Evolutionary conservation across 441 rosid genomes (phyloP), one percentile per base, ranked within the genome.

Genomic region (Biscutella laevigata): DNA sequence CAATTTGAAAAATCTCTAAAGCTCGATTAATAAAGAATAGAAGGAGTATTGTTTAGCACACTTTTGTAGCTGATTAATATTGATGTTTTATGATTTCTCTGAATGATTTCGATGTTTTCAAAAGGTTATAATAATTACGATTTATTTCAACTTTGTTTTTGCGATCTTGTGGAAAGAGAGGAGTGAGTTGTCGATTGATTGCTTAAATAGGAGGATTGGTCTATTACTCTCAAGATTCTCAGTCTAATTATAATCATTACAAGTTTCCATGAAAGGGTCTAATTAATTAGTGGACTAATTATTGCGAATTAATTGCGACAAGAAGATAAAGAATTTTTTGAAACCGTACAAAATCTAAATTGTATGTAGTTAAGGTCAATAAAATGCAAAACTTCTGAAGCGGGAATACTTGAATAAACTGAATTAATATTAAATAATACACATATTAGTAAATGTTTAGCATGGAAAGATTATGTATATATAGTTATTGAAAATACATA

Each of bases 211-310:
- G 2, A 52, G 4, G 11, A 17, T n/a, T 27, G 10, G 25, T 45
- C 22, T 10, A 13, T 42, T 29, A 16, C 11, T 48, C 26, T 22
- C 43, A 35, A 28, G 44, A 36, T 1, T 53, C 2, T 53, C 22
- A 45, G 22, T 19, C 39, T 11, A 38, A 16, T 12, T 39, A 17
- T 38, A n/a, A 46, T 33, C 24, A 56, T 40, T 49, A 26, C 39
- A 19, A 36, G 4, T 26, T 28, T 48, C 9, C 11, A 34, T 48
- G 63, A 40, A 64, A 57, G 46, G 63, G 58, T 34, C 39, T n/a
- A 48, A 13, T 32, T 47, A 55, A 32, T 55, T 46, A 22, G 16
- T 54, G 10, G 22, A 38, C 17, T 54, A 16, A 54, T 46, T 25
- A 38, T 35, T 26, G 43, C 22, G 22, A 7, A 40, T 51, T 51